Base-by-base conservation (phyloP, 1,139 yeast genomes). In the Casaregolazyma lundiana region DNA sequence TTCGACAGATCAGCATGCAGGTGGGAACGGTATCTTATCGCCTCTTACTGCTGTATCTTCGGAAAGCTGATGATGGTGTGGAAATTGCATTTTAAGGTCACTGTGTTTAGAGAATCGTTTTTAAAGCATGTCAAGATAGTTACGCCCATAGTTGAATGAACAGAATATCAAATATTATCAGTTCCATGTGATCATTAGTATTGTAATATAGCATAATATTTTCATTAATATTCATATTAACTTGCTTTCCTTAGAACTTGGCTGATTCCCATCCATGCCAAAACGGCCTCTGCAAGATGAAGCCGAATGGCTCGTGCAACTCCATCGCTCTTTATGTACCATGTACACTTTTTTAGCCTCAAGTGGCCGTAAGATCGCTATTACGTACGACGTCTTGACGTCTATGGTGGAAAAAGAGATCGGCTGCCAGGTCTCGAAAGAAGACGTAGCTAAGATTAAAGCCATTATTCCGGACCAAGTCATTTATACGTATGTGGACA, bases 381-480 rank as follows among this genome's bases (percentile, higher is more conserved):
- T 84, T 0, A 76, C 80, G 1, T 78, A 77, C 52, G 76, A 74
- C 5, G 66, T 75, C 1, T 60, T 80, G 21, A 69, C 66, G 43
- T 69, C 69, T 6, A 75, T 81, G 0, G 74, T 76, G 3, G 75
- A 75, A 48, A 67, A 67, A 44, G 71, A 72, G 32, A 36, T 57
- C 9, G 44, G 46, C 2, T 50, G 55, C 7, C 40, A 59, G 16
- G n/a, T 32, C 15, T 56, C 62, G 2, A 57, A 64, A 30, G 59
- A 65, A 7, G 95, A 86, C 60, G 72, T 85, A 38, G 87, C 95
- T 0, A 71, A 73, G 47, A 73, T 89, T 38, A 76, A 73, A 43
- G 73, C 67, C n/a, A 60, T 90, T 2, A 62, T 85, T 9, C 95
- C 96, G 0, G 68, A 75, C 18, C 90, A 83, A 42, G 77, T 85